These are phyloP conservation scores for Starmerella etchellsii DNA, from an alignment of 805 yeast genomes.

Conservation along the genomic window DNA sequence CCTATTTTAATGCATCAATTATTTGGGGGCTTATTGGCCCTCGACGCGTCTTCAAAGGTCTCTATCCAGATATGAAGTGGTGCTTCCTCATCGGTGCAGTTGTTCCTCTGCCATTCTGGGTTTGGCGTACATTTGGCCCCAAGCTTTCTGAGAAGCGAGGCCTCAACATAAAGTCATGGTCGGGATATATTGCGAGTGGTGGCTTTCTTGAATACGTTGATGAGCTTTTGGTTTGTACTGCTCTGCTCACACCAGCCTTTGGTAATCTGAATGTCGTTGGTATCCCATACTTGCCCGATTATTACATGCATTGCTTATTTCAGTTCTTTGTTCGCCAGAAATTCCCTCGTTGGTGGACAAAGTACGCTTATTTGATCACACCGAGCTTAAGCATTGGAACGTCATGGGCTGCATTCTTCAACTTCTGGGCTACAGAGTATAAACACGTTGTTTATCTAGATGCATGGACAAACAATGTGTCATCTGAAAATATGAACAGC, in stretches of 20 bases:
- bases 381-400: slow-evolving; percentile 39
- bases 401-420: slow-evolving; percentile 35
- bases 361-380: slow-evolving; percentile 38
- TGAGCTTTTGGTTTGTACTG: slow-evolving; percentile 11
- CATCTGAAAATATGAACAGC: background rate
- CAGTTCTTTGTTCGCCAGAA: slow-evolving; percentile 33
- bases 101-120: slow-evolving; percentile 18
- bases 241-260: background rate
- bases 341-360: slow-evolving; percentile 41
- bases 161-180: slow-evolving; percentile 11
- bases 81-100: slow-evolving; percentile 46
- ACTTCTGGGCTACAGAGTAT: slow-evolving; percentile 32
- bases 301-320: slow-evolving; percentile 31
- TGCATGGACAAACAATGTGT: slow-evolving; percentile 39
- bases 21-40: slow-evolving; percentile 38
- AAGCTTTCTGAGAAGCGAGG: background rate
- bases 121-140: slow-evolving; percentile 3
- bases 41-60: slow-evolving; percentile 31
- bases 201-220: slow-evolving; percentile 6
- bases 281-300: slow-evolving; percentile 29
- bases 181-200: slow-evolving; percentile 26
- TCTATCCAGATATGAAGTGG: slow-evolving; percentile 51
- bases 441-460: slow-evolving; percentile 24
- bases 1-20: slow-evolving; percentile 39
- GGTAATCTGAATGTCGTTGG: background rate